phyloP scores from a whole-genome alignment of 768 basidiomycete genomes.

The Mycena vulgaris region DNA sequence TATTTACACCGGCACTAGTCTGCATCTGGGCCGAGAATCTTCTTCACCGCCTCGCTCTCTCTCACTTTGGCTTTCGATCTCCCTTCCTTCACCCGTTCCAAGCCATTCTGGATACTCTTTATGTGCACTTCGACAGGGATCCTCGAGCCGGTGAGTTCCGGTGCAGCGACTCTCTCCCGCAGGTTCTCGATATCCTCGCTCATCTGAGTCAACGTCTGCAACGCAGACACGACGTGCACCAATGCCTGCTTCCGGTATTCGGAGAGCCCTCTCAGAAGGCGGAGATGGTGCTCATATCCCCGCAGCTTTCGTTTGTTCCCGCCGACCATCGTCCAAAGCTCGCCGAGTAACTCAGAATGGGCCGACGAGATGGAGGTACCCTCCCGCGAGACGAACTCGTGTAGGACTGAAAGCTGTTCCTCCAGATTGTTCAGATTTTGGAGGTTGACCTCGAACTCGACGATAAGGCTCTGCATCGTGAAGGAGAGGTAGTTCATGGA shows the following conservation, averaged over 20 bases:
- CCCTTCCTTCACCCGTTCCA: slow-evolving; percentile 74
- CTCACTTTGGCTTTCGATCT: slow-evolving; percentile 65
- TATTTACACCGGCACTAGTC: neutral
- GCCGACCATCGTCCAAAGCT: slow-evolving; percentile 81
- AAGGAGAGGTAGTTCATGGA: slow-evolving; percentile 55
- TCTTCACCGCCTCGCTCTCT: slow-evolving; percentile 48
- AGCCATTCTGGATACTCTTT: slow-evolving; percentile 75
- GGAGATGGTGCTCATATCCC: slow-evolving; percentile 66
- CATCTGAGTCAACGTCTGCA: slow-evolving; percentile 75
- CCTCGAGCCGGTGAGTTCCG: slow-evolving; percentile 70
- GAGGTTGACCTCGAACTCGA: slow-evolving; percentile 77
- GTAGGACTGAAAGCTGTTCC: slow-evolving; percentile 67
- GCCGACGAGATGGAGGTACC: slow-evolving; percentile 60
- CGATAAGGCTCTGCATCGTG: slow-evolving; percentile 74
- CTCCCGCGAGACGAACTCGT: slow-evolving; percentile 75
- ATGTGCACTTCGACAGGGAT: slow-evolving; percentile 84
- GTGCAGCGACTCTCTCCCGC: slow-evolving; percentile 79
- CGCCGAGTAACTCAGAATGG: slow-evolving; percentile 69
- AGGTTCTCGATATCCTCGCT: slow-evolving; percentile 84
- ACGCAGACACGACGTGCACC: slow-evolving; percentile 75
- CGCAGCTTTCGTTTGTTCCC: slow-evolving; percentile 68
- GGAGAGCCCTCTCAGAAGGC: slow-evolving; percentile 68
- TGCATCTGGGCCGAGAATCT: slow-evolving; percentile 20
- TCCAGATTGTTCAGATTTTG: slow-evolving; percentile 75
- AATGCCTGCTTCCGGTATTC: slow-evolving; percentile 73